These are phyloP conservation scores for Rhododendron williamsianum DNA, from an alignment of 148 eudicot species.

Conservation along the genomic window DNA sequence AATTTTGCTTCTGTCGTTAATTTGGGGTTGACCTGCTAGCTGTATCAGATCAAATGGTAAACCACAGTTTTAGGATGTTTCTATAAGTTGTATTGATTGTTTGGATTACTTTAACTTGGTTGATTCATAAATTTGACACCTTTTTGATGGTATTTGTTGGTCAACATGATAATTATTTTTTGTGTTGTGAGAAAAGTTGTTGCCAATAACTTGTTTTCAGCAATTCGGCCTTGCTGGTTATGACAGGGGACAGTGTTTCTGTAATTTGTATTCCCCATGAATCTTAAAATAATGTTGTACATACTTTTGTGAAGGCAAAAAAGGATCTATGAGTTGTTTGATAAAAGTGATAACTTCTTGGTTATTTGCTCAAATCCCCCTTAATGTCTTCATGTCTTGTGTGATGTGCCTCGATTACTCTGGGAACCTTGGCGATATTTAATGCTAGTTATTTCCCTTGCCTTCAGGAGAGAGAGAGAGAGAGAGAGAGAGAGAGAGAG, in stretches of 20 bases:
- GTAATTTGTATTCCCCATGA: background rate
- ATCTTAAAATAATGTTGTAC: background rate
- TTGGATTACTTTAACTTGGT: background rate
- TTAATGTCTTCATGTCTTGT: background rate
- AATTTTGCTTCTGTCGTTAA: background rate
- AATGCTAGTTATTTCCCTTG: background rate
- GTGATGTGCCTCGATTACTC: background rate
- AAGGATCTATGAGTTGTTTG: background rate
- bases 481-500: background rate
- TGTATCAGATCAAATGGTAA: slow-evolving; percentile 10
- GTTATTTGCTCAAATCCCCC: background rate
- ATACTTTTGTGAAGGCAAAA: background rate
- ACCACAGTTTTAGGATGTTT: background rate
- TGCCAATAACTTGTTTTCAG: background rate
- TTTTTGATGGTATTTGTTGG: background rate
- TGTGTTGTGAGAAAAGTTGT: background rate
- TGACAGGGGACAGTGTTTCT: background rate
- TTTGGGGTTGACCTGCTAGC: slow-evolving; percentile 6
- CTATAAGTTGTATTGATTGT: background rate
- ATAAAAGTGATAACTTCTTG: background rate
- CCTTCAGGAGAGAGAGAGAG: background rate
- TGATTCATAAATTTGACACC: background rate
- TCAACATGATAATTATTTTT: background rate
- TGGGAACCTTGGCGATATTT: background rate
- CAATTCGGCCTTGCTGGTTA: background rate